A percentile compares a stretch with the other conserved stretches of the same genome.
Conservation (phyloP, 2,329 filamentous ascomycete species). For the Talaromyces sp. region DNA sequence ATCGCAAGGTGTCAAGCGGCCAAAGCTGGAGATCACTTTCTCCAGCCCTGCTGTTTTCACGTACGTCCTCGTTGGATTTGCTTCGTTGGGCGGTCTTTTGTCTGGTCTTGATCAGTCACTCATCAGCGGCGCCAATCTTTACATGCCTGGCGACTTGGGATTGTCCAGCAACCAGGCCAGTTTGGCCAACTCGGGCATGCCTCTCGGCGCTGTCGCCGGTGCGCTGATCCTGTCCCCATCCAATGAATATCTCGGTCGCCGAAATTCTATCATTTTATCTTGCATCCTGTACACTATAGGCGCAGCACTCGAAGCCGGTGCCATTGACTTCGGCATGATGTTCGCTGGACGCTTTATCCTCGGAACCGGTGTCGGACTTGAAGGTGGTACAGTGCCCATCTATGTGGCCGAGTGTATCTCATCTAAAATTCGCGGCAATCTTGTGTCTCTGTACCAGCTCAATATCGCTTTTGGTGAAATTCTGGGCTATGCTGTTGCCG, state of each 20-base stretch:
- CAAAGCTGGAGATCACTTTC: slow-evolving; percentile 47
- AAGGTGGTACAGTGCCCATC: slow-evolving; percentile 68
- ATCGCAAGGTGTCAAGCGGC: slow-evolving; percentile 15
- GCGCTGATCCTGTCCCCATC: slow-evolving; percentile 60
- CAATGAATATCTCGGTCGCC: slow-evolving; percentile 63
- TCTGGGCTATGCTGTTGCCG: slow-evolving; percentile 65
- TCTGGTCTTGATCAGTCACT: slow-evolving; percentile 68
- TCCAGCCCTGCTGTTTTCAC: slow-evolving; percentile 61
- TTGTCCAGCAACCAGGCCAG: slow-evolving; percentile 55
- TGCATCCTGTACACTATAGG: slow-evolving; percentile 65
- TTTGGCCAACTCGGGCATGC: slow-evolving; percentile 65
- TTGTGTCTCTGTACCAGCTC: slow-evolving; percentile 69
- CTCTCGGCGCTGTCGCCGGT: slow-evolving; percentile 64
- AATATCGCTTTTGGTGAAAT: slow-evolving; percentile 72
- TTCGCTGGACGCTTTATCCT: slow-evolving; percentile 62
- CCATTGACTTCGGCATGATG: slow-evolving; percentile 66
- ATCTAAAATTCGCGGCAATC: slow-evolving; percentile 60
- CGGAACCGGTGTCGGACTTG: slow-evolving; percentile 64
- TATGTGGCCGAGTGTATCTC: slow-evolving; percentile 68
- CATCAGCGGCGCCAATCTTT: slow-evolving; percentile 62
- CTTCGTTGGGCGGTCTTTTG: slow-evolving; percentile 68
- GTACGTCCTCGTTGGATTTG: slow-evolving; percentile 62
- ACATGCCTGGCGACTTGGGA: slow-evolving; percentile 54
- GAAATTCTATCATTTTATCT: slow-evolving; percentile 64
- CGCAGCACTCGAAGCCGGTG: slow-evolving; percentile 61